Evolutionary conservation across 371 early-diverging fungal genomes (phyloP), one percentile per base, ranked within the genome.

Genomic region (Syncephalastrum sp.): DNA sequence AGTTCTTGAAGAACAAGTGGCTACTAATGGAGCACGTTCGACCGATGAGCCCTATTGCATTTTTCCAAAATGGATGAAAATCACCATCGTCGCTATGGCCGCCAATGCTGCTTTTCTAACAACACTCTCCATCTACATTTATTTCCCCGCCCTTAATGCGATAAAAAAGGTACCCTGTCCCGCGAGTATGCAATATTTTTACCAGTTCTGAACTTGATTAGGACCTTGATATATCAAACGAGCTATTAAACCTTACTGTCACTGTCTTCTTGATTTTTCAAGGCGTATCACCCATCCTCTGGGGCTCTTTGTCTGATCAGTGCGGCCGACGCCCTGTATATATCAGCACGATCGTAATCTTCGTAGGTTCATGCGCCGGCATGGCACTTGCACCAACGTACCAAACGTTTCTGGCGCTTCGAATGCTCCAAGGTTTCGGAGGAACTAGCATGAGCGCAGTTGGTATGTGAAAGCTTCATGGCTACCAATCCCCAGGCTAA

Each of bases 71-170:
- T 33, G 38, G 38, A 33, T 33, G 38, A 33, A 33, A 33, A 5
- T 33, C 2, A 8, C 38, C 8, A 33, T 33, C 38, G 38, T 33
- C 0, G 38, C 38, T 1, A 5, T 33, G 38, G 38, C 38, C 10
- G 38, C 38, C 38, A 1, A 1, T 10, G 38, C 38, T 33, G 5
- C 38, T 5, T 33, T 33, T 12, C 10, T 33, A 10, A 33, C 38
- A 10, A 33, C 38, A 5, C 38, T 33, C 10, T 33, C 38, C 12
- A 33, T 33, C 38, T 33, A 8, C 12, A 63, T 63, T 38, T 63
- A 63, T 43, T 57, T 63, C 13, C 63, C 63, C 5, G 63, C 63
- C 14, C 49, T 63, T 17, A 56, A 46, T 38, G 5, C 25, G 5
- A 23, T 48, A 19, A 53, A 55, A 50, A 45, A 57, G 43, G 63